Conservation (phyloP, 176 grass and related monocot genomes). For the Melocanna baccifera region DNA sequence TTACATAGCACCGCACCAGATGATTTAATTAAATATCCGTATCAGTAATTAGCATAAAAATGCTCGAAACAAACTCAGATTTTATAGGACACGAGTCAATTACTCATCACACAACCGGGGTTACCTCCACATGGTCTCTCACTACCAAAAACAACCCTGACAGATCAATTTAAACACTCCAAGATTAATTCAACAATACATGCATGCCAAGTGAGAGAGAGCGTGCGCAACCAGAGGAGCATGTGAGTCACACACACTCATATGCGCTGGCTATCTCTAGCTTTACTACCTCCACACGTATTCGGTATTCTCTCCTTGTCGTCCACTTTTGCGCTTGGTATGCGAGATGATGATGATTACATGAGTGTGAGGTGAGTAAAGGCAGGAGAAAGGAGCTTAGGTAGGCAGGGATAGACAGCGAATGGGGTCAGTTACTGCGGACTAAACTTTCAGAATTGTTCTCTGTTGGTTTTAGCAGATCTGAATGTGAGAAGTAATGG, state of each 20-base stretch:
- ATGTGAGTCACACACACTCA: not conserved
- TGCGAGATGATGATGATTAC: too few species aligned
- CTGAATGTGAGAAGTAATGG: not conserved
- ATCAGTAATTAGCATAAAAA: too few species aligned
- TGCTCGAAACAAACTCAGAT: too few species aligned
- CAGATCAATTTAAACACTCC: too few species aligned
- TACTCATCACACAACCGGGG: too few species aligned
- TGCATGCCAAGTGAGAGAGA: not conserved
- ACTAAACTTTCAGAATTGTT: not conserved
- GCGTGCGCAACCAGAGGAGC: not conserved
- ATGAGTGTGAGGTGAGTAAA: not conserved
- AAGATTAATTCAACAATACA: too few species aligned
- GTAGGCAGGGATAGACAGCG: not conserved
- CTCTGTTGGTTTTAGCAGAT: not conserved
- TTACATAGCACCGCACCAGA: too few species aligned
- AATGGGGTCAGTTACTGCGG: not conserved
- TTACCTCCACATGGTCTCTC: too few species aligned
- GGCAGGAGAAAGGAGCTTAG: too few species aligned
- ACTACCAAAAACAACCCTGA: too few species aligned
- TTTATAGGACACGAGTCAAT: too few species aligned
- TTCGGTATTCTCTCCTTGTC: not conserved
- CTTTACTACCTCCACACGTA: conserved; percentile 1
- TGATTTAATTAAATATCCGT: too few species aligned
- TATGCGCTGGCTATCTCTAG: not conserved
- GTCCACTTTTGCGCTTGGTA: not conserved